Base-by-base conservation (phyloP, 352 stramenopile species). In the Pythium aristosporum region DNA sequence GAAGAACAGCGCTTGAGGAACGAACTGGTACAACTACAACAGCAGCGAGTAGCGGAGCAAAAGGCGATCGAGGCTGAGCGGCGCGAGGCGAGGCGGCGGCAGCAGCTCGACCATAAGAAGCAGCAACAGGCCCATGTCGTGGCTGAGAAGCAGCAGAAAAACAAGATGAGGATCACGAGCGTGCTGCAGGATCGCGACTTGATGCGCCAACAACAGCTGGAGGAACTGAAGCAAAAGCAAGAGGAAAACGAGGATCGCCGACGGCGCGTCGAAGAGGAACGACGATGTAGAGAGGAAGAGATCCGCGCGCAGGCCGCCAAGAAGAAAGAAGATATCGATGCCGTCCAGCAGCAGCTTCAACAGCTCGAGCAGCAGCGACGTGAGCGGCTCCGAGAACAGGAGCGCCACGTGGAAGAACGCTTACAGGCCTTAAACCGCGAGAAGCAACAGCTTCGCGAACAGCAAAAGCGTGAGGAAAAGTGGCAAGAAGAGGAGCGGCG, bases 261-360 rank as follows among this genome's bases (percentile, higher is more conserved):
- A 43, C 65, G 39, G 72, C 71, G 65, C 20, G 68, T 73, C 36
- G 68, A 77, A 32, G 63, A 75, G 18, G 73, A 77, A 20, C 59
- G 73, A 3, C 65, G 53, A 30, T 43, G 60, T 30, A 63, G 51
- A 53, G 82, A 93, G 41, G 70, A 80, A 10, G 79, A 88, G 28
- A 63, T 84, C 1, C 72, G 80, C 18, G 44, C 73, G 5, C 71
- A 86, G 43, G 73, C 68, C 13, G 62, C 73, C 2, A 76, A 69
- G 23, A 89, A 89, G 50, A 85, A 89, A 60, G 79, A 91, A 30
- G 62, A 66, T 16, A 91, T 91, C 20, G 74, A 89, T 21, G 59
- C 61, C 23, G 82, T 87, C 4, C 85, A 91, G 46, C 74, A 63
- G 8, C 82, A 94, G 25, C 69, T 90, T 8, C 62, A 80, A 3